These are phyloP conservation scores for Globisporangium cederbergense DNA, from an alignment of 352 stramenopile genomes.

Conservation along the genomic window DNA sequence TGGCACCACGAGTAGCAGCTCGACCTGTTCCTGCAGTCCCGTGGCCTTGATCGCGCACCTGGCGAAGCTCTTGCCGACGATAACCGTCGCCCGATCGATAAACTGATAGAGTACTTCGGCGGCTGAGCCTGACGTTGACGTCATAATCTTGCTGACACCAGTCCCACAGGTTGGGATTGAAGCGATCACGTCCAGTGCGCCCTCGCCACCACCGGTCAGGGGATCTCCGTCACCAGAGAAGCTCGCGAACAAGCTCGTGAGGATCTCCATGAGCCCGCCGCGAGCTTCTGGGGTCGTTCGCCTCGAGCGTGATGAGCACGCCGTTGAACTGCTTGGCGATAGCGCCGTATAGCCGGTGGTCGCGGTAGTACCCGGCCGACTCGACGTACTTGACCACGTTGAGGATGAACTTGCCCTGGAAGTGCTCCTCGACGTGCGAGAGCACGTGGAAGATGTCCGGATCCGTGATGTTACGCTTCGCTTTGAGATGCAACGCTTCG, in stretches of 20 bases:
- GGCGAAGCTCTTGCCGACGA: constrained; percentile 49
- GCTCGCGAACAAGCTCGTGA: constrained; percentile 49
- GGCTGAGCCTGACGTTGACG: constrained; percentile 30
- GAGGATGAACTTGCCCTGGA: constrained; percentile 49
- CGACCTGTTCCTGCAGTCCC: constrained; percentile 47
- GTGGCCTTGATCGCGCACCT: constrained; percentile 55
- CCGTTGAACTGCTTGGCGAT: constrained; percentile 59
- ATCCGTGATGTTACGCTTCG: constrained; percentile 41
- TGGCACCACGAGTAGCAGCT: constrained; percentile 51
- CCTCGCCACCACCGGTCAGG: not conserved
- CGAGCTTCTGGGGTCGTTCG: constrained; percentile 31
- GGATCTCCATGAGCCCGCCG: constrained; percentile 48
- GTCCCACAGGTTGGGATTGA: constrained; percentile 26
- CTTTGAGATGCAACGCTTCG: constrained; percentile 42
- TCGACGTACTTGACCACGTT: constrained; percentile 67
- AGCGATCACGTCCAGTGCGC: constrained; percentile 29
- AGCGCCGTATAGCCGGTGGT: constrained; percentile 52
- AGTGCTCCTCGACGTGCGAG: constrained; percentile 40
- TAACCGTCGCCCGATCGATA: constrained; percentile 53
- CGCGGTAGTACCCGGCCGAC: constrained; percentile 36
- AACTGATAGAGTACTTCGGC: constrained; percentile 54
- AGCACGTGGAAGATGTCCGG: constrained; percentile 57
- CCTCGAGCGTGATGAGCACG: constrained; percentile 53
- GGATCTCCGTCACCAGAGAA: constrained; percentile 1
- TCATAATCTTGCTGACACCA: constrained; percentile 26